Conservation (phyloP, 345 rosid genomes). For the Hevea brasiliensis region DNA sequence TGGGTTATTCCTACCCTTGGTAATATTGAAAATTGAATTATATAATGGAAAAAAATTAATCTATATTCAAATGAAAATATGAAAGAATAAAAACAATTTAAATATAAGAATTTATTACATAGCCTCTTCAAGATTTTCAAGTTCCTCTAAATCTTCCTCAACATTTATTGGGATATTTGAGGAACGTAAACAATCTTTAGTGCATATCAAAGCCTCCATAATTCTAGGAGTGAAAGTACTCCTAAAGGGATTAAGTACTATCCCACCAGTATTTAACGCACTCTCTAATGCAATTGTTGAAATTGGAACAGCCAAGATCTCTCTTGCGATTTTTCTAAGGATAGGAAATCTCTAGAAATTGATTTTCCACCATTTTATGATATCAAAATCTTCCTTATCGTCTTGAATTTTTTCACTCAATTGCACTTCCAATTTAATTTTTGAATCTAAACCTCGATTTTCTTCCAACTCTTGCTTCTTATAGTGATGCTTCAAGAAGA, state of each 20-base stretch:
- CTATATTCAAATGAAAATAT: too few species aligned
- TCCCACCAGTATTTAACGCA: neutral
- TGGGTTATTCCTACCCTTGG: too few species aligned
- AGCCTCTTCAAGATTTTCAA: neutral
- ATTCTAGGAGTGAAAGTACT: slow-evolving; percentile 12
- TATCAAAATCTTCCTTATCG: neutral
- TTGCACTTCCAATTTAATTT: neutral
- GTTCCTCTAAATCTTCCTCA: too few species aligned
- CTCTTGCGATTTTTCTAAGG: too few species aligned
- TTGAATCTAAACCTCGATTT: neutral
- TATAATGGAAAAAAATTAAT: too few species aligned
- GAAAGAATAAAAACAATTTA: neutral
- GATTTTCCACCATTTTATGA: too few species aligned
- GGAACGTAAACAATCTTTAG: slow-evolving; percentile 4
- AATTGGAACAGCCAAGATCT: too few species aligned
- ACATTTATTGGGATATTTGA: neutral
- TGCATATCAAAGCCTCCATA: slow-evolving; percentile 11
- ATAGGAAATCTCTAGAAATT: too few species aligned
- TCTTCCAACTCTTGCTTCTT: neutral
- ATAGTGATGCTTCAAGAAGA: too few species aligned
- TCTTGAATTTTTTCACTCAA: neutral
- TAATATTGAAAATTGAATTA: too few species aligned
- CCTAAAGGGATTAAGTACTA: neutral
- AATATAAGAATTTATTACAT: neutral
- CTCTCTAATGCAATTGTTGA: too few species aligned